Conservation (phyloP, 805 yeast genomes). For the Candida chilensis region DNA sequence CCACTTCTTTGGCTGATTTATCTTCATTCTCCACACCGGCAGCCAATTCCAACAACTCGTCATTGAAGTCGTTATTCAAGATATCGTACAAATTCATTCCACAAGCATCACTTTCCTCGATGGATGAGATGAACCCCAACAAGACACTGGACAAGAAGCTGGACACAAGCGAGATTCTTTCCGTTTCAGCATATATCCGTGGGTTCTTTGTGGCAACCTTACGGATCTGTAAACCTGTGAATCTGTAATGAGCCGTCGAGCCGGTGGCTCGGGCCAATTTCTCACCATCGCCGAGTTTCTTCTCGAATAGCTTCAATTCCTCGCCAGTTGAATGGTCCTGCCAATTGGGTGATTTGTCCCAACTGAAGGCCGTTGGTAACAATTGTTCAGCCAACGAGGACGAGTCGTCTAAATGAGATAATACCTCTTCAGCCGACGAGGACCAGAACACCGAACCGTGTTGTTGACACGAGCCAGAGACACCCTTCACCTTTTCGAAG, state of each 20-base stretch:
- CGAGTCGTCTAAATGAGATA: constrained; percentile 23
- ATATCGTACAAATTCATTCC: constrained; percentile 89
- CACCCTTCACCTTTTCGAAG: constrained; percentile 48
- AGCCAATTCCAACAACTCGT: constrained; percentile 43
- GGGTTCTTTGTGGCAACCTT: constrained; percentile 53
- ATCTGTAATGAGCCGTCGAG: constrained; percentile 80
- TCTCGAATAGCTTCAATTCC: constrained; percentile 58
- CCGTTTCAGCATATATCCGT: constrained; percentile 44
- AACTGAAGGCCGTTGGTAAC: constrained; percentile 43
- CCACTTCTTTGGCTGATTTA: constrained; percentile 24
- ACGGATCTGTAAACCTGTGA: constrained; percentile 88
- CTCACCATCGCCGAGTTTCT: constrained; percentile 48
- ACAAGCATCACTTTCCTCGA: constrained; percentile 85
- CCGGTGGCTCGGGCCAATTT: constrained; percentile 66
- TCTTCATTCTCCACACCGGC: constrained; percentile 38
- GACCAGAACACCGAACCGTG: constrained; percentile 89
- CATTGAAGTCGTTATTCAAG: constrained; percentile 42
- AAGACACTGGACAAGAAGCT: constrained; percentile 69
- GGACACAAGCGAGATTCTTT: constrained; percentile 65
- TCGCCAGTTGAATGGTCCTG: constrained; percentile 83
- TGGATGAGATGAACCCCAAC: constrained; percentile 49
- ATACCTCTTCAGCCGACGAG: constrained; percentile 25
- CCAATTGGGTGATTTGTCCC: constrained; percentile 79
- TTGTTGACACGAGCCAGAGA: constrained; percentile 86
- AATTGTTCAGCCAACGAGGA: constrained; percentile 37